Percentiles rank a stretch among this genome's conserved stretches.
Evolutionary conservation across 1,139 yeast species (phyloP).

Genomic region (Lodderomyces metapsilosis): DNA sequence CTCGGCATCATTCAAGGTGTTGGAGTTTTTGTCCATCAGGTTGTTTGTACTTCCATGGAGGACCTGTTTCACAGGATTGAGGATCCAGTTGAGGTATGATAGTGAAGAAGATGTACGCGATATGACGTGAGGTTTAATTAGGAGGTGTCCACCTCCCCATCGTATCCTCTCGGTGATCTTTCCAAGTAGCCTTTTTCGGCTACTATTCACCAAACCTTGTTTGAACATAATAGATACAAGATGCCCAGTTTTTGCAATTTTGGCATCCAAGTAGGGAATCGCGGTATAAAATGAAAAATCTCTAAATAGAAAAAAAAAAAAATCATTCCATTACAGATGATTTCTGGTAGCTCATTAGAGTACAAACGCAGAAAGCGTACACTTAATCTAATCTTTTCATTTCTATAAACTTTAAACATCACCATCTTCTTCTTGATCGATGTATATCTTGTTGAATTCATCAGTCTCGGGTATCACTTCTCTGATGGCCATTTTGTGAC

Average conservation of each 20-base stretch:
- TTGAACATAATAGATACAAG: background rate
- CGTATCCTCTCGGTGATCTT: constrained; percentile 6
- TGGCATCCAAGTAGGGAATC: background rate
- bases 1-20: background rate
- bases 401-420: background rate
- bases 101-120: constrained; percentile 1
- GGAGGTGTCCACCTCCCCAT: background rate
- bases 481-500: background rate
- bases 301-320: background rate
- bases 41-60: background rate
- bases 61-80: background rate
- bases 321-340: background rate
- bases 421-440: constrained; percentile 10
- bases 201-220: background rate
- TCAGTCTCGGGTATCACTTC: background rate
- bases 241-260: background rate
- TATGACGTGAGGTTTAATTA: background rate
- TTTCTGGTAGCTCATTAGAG: constrained; percentile 1
- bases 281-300: background rate
- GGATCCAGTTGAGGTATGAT: constrained; percentile 1
- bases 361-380: too few species aligned
- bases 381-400: background rate
- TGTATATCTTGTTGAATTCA: constrained; percentile 7
- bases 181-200: constrained; percentile 1
- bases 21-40: background rate